Percentiles rank a stretch among this genome's conserved stretches.
Evolutionary conservation across 257 asterid genomes (phyloP).

Genomic region (Phtheirospermum japonicum): DNA sequence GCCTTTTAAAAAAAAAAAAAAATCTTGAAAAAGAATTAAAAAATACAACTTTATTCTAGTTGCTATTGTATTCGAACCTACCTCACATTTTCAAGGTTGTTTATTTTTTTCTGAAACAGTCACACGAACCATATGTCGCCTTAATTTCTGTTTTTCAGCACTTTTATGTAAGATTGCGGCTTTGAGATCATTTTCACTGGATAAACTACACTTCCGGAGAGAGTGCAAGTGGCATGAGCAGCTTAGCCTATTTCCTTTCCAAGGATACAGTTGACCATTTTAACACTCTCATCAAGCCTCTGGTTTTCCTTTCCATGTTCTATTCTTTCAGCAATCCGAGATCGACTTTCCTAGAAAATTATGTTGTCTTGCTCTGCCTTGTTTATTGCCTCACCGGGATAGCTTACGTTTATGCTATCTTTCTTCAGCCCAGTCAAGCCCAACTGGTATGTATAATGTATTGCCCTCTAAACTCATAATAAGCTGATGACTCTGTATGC

Average conservation of each 20-base stretch:
- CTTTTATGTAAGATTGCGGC: slow-evolving; percentile 90
- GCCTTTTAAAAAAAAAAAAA: too few relatives aligned
- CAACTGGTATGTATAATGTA: slow-evolving; percentile 72
- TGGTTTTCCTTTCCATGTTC: slow-evolving; percentile 94
- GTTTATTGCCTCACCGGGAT: slow-evolving; percentile 90
- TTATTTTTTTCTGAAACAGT: too few relatives aligned
- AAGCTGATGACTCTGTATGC: not conserved
- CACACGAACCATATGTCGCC: slow-evolving; percentile 8
- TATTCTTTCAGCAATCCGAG: slow-evolving; percentile 88
- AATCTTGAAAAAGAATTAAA: slow-evolving; percentile 8
- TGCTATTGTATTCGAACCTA: too few relatives aligned
- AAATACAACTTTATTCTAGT: too few relatives aligned
- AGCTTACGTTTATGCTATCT: slow-evolving; percentile 84
- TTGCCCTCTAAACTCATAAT: slow-evolving; percentile 24
- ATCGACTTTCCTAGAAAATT: slow-evolving; percentile 77
- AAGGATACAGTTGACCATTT: slow-evolving; percentile 88
- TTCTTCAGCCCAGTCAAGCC: slow-evolving; percentile 76
- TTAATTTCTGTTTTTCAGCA: slow-evolving; percentile 53
- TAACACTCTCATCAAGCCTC: slow-evolving; percentile 74
- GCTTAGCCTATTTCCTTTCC: slow-evolving; percentile 85
- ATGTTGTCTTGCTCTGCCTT: slow-evolving; percentile 64
- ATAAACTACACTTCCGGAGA: slow-evolving; percentile 82
- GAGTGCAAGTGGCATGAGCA: slow-evolving; percentile 85
- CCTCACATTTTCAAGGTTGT: too few relatives aligned
- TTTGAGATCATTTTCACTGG: slow-evolving; percentile 76